phyloP scores from a whole-genome alignment of 2,329 filamentous ascomycete genomes.

The Amauroascus niger region DNA sequence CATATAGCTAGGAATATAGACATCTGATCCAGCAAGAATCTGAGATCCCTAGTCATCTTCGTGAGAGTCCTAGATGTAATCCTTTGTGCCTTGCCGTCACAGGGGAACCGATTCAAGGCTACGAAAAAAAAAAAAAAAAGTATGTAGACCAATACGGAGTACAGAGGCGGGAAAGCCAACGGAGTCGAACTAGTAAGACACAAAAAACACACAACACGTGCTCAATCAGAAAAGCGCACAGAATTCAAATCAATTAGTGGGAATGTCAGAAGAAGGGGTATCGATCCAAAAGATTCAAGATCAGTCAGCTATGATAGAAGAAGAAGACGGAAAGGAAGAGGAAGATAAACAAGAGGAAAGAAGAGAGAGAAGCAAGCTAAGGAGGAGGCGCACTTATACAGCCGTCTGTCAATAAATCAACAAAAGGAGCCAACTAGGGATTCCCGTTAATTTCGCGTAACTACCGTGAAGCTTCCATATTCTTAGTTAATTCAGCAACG shows the following conservation, averaged over 20 bases:
- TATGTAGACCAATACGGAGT: background rate
- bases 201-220: conserved; percentile 1
- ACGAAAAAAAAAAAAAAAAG: background rate
- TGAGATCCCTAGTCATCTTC: background rate
- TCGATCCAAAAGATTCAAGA: conserved; percentile 10
- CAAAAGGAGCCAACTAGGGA: background rate
- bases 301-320: background rate
- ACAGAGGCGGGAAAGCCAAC: background rate
- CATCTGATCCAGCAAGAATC: too few species aligned
- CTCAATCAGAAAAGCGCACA: conserved; percentile 1
- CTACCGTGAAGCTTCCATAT: conserved; percentile 51
- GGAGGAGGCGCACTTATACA: too few species aligned
- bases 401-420: background rate
- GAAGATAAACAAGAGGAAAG: background rate
- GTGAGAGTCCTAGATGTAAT: background rate
- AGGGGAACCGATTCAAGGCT: background rate
- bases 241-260: background rate
- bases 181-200: conserved; percentile 8
- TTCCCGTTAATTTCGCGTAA: background rate
- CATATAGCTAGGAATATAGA: too few species aligned
- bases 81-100: background rate
- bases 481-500: conserved; percentile 84
- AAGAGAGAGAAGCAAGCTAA: too few species aligned
- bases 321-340: background rate
- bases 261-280: conserved; percentile 11